Evolutionary conservation across 305 asterid species (phyloP), one percentile per base, ranked within the genome.

Genomic region (Rubia peregrina): DNA sequence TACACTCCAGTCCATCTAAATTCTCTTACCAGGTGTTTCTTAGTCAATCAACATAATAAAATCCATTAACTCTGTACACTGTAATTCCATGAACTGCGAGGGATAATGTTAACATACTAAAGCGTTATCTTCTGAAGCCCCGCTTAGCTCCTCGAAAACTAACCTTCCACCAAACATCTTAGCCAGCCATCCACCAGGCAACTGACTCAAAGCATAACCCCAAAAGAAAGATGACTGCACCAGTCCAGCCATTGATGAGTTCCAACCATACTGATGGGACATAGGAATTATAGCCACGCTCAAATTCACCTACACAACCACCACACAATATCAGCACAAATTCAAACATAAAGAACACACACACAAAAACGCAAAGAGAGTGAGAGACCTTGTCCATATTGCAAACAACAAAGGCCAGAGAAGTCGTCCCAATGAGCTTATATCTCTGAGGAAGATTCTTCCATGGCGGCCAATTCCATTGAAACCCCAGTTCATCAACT

Each of bases 181-280:
- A 10, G 99, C 83, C 74, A 91, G 91, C 99, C 98, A 94, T 48
- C 99, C 99, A 67, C 99, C 99, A 16, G 99, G 99, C 83, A 94
- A 81, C 84, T 94, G 99, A 80, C 99, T 94, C 60, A 94, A 79
- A 17, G 99, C 98, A 85, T 94, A 94, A 67, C 98, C 99, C 99
- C 99, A 94, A 85, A 94, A 94, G 91, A 94, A 94, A 36, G 99
- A 94, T 17, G 99, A 91, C 76, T 94, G 99, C 71, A 94, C 98
- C 88, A 94, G 76, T 82, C 99, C 99, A 72, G 99, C 96, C 80
- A 78, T 73, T 30, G 99, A 87, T 75, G 99, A 87, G 83, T 71
- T 94, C 99, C 99, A 94, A 24, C 99, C 99, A 78, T 82, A 94
- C 75, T 94, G 89, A 80, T 94, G 98, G 4, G 99, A 94, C 99